Evolutionary conservation across 2,329 filamentous ascomycete species (phyloP).

Genomic region (Xylaria polymorpha): DNA sequence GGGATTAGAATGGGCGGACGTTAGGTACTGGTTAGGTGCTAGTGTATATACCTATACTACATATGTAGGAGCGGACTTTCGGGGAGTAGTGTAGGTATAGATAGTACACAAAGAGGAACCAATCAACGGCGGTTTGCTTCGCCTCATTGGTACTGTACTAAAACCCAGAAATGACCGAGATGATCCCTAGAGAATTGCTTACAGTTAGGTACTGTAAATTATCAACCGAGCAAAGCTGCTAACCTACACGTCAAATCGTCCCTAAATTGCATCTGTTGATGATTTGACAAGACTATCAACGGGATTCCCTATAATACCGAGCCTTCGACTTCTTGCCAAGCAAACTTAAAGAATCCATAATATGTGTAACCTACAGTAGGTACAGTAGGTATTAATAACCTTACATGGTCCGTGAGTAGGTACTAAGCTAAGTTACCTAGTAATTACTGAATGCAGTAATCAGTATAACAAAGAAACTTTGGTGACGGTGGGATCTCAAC

Average conservation of each 20-base stretch:
- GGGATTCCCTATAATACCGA: background rate
- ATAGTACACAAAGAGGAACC: slow-evolving; percentile 40
- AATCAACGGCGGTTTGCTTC: slow-evolving; percentile 46
- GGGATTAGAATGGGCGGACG: slow-evolving; percentile 5
- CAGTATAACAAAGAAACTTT: background rate
- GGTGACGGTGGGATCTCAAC: background rate
- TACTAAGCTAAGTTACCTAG: background rate
- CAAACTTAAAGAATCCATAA: background rate
- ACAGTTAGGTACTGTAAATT: too few relatives aligned
- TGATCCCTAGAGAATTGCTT: slow-evolving; percentile 1
- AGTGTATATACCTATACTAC: too few relatives aligned
- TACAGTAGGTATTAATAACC: background rate
- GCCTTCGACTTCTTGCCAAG: background rate
- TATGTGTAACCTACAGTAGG: background rate
- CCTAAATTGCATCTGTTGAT: background rate
- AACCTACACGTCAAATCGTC: background rate
- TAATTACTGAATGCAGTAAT: background rate
- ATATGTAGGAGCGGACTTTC: slow-evolving; percentile 11
- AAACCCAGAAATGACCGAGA: slow-evolving; percentile 42
- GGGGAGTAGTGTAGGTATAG: slow-evolving; percentile 3
- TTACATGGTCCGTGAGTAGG: background rate
- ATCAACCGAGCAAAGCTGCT: background rate
- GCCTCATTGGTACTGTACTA: slow-evolving; percentile 41
- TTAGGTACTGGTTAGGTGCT: background rate
- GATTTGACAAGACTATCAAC: slow-evolving; percentile 11